Evolutionary conservation across 225 moss, liverwort and hornwort species (phyloP).

Genomic region (Thuidium tamariscinum): DNA sequence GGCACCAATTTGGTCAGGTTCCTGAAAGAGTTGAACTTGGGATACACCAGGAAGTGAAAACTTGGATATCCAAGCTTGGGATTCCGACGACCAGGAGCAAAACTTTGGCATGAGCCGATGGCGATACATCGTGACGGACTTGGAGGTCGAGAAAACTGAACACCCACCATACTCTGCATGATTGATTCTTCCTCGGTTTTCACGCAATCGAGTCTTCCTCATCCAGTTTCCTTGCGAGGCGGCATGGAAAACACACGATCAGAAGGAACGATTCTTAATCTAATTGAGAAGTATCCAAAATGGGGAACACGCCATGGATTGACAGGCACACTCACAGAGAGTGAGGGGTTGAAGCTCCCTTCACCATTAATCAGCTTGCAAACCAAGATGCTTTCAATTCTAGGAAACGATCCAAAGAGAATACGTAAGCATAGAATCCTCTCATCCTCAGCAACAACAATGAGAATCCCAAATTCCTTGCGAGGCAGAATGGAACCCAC

Average conservation of each 20-base stretch:
- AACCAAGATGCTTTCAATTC: neutral
- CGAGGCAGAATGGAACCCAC: neutral
- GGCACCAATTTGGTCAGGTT: conserved; percentile 3
- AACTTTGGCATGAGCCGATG: conserved; percentile 20
- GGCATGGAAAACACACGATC: neutral
- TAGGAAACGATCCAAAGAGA: neutral
- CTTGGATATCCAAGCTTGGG: conserved; percentile 23
- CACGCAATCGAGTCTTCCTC: neutral
- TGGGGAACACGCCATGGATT: neutral
- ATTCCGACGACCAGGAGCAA: neutral
- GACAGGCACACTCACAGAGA: neutral
- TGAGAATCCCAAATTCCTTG: neutral
- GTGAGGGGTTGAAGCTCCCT: neutral
- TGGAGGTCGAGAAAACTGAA: conserved; percentile 37
- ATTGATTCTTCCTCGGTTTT: neutral
- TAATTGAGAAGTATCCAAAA: neutral
- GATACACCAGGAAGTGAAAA: conserved; percentile 21
- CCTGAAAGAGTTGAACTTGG: conserved; percentile 11
- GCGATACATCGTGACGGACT: conserved; percentile 33
- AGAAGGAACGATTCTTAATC: neutral
- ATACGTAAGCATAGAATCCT: neutral
- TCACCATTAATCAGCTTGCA: neutral
- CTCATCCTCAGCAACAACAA: neutral
- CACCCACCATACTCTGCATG: conserved; percentile 40
- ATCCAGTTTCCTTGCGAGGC: neutral